Percentiles rank a stretch among this genome's conserved stretches.
Evolutionary conservation across 257 asterid species (phyloP).

Genomic region (Nicotiana otophora): DNA sequence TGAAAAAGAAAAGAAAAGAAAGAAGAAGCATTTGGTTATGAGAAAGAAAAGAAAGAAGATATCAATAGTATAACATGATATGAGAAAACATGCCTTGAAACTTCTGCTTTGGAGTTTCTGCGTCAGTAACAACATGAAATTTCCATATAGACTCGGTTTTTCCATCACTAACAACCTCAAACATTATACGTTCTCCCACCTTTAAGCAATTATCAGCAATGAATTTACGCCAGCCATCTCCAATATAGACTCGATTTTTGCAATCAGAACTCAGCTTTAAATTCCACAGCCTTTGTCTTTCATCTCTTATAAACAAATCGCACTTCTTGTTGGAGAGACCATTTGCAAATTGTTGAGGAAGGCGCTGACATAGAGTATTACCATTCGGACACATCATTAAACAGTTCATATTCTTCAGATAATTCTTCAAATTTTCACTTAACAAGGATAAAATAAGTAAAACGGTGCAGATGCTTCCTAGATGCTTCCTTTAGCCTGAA

Average conservation of each 20-base stretch:
- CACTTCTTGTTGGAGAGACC: neutral
- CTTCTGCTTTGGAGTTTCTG: too few relatives aligned
- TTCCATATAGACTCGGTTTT: too few relatives aligned
- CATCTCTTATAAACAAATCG: neutral
- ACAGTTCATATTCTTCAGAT: neutral
- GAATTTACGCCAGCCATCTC: neutral
- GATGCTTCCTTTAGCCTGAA: neutral
- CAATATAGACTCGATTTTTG: neutral
- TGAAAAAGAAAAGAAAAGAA: too few relatives aligned
- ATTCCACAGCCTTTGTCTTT: constrained; percentile 1
- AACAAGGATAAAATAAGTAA: neutral
- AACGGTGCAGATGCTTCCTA: neutral
- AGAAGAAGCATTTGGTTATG: too few relatives aligned
- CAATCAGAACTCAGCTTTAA: neutral
- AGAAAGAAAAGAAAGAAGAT: neutral
- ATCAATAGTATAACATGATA: neutral
- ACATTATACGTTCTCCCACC: neutral
- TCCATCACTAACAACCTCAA: neutral
- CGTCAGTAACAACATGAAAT: too few relatives aligned
- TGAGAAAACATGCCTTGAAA: too few relatives aligned
- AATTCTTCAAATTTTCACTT: neutral
- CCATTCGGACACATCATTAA: neutral
- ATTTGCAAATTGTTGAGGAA: neutral
- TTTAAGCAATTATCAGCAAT: neutral
- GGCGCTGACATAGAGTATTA: neutral